Percentiles rank a stretch among this genome's conserved stretches.
These are phyloP conservation scores for Plenodomus lindquistii DNA, from an alignment of 2,329 filamentous ascomycete genomes.

Conservation along the genomic window DNA sequence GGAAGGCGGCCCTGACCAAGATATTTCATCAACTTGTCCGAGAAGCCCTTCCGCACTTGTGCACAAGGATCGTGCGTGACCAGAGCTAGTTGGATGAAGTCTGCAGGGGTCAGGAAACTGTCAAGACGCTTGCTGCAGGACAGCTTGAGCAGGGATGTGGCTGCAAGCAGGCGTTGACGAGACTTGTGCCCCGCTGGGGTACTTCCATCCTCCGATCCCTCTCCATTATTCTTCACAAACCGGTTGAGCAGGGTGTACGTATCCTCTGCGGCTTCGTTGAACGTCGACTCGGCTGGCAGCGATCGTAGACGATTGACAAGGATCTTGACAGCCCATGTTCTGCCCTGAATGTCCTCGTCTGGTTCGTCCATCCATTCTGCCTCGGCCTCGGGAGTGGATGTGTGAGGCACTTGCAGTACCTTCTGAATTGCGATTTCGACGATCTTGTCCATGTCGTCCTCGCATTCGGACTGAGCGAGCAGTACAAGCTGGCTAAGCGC, in stretches of 20 bases:
- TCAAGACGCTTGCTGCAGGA: conserved; percentile 78
- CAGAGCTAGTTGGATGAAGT: conserved; percentile 81
- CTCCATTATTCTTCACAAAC: conserved; percentile 74
- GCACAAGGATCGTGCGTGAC: conserved; percentile 77
- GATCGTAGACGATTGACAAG: conserved; percentile 83
- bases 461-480: conserved; percentile 71
- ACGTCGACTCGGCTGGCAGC: conserved; percentile 49
- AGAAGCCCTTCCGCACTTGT: conserved; percentile 76
- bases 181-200: conserved; percentile 79
- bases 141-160: conserved; percentile 78
- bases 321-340: conserved; percentile 80
- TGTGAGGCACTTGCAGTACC: conserved; percentile 70
- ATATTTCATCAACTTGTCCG: conserved; percentile 88
- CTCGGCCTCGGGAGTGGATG: conserved; percentile 59
- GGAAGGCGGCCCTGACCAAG: conserved; percentile 72
- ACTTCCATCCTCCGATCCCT: conserved; percentile 71
- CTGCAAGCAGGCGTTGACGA: conserved; percentile 79
- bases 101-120: conserved; percentile 68
- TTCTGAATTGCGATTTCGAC: conserved; percentile 76
- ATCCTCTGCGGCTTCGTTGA: conserved; percentile 60
- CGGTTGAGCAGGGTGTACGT: conserved; percentile 80
- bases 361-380: conserved; percentile 58
- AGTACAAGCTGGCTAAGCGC: conserved; percentile 76
- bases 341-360: conserved; percentile 81
- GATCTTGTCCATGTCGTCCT: conserved; percentile 72